phyloP scores from a whole-genome alignment of 139 green algal species.

The Chlamydomonas eustigma region DNA sequence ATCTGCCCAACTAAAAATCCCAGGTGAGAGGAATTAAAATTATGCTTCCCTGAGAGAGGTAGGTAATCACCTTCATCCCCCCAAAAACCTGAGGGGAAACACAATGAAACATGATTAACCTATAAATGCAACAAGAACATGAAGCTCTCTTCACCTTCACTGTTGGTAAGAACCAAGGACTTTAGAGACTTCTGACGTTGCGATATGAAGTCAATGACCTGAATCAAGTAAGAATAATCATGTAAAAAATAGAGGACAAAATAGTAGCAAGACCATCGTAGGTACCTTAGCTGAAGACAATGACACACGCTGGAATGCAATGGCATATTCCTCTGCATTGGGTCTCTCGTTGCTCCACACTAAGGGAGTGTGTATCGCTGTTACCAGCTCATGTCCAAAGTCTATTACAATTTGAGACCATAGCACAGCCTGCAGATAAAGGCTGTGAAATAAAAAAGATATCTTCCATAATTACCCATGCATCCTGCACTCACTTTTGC shows the following conservation, averaged over 20 bases:
- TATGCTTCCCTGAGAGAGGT: slow-evolving; percentile 50
- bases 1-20: slow-evolving; percentile 47
- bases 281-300: slow-evolving; percentile 24
- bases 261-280: neutral
- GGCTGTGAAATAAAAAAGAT: too few species aligned
- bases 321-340: slow-evolving; percentile 40
- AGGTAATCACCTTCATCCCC: slow-evolving; percentile 55
- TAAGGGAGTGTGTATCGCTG: slow-evolving; percentile 53
- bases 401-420: slow-evolving; percentile 49
- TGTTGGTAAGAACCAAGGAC: slow-evolving; percentile 47
- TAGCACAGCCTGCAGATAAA: slow-evolving; percentile 14
- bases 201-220: slow-evolving; percentile 49
- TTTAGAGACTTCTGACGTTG: slow-evolving; percentile 20
- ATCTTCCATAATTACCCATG: too few species aligned
- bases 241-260: neutral
- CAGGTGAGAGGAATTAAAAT: slow-evolving; percentile 48
- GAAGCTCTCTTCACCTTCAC: slow-evolving; percentile 24
- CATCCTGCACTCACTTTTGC: slow-evolving; percentile 28
- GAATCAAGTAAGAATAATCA: neutral
- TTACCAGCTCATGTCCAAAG: slow-evolving; percentile 66
- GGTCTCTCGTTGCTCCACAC: slow-evolving; percentile 49
- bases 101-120: slow-evolving; percentile 30
- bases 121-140: too few species aligned
- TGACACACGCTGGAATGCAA: slow-evolving; percentile 7
- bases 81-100: neutral